Evolutionary conservation across 352 stramenopile species (phyloP).

Genomic region (Discostella stelligera): DNA sequence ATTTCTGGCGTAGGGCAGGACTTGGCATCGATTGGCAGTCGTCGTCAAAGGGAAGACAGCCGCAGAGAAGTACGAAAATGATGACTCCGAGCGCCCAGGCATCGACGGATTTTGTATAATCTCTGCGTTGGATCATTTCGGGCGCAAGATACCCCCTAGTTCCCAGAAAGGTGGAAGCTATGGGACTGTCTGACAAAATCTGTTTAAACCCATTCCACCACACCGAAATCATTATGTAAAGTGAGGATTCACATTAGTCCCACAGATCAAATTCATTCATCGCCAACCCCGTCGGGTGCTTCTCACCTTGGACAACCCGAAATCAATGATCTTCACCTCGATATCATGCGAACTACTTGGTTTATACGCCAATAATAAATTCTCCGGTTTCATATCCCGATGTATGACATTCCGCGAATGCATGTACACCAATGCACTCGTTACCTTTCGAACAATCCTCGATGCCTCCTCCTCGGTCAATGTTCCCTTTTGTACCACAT

Average conservation of each 20-base stretch:
- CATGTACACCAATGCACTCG: conserved; percentile 87
- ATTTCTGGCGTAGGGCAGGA: conserved; percentile 85
- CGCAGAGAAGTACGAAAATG: conserved; percentile 96
- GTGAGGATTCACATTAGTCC: not conserved
- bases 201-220: conserved; percentile 19
- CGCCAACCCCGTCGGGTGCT: too few species aligned
- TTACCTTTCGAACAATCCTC: conserved; percentile 85
- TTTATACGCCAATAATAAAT: conserved; percentile 69
- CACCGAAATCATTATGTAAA: not conserved
- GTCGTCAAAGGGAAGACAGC: conserved; percentile 97
- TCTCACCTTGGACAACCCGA: conserved; percentile 94
- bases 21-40: conserved; percentile 85
- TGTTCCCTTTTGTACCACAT: conserved; percentile 88
- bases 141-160: conserved; percentile 95
- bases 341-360: conserved; percentile 57
- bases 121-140: conserved; percentile 96
- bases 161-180: conserved; percentile 84
- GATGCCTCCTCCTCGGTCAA: conserved; percentile 86
- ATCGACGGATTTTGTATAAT: conserved; percentile 96
- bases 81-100: conserved; percentile 98
- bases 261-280: conserved; percentile 18
- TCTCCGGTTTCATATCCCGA: conserved; percentile 87
- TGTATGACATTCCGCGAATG: conserved; percentile 88
- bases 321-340: conserved; percentile 98
- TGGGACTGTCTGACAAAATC: conserved; percentile 62